Conservation (phyloP, 164 flowering plant genomes). For the Santalum album region DNA sequence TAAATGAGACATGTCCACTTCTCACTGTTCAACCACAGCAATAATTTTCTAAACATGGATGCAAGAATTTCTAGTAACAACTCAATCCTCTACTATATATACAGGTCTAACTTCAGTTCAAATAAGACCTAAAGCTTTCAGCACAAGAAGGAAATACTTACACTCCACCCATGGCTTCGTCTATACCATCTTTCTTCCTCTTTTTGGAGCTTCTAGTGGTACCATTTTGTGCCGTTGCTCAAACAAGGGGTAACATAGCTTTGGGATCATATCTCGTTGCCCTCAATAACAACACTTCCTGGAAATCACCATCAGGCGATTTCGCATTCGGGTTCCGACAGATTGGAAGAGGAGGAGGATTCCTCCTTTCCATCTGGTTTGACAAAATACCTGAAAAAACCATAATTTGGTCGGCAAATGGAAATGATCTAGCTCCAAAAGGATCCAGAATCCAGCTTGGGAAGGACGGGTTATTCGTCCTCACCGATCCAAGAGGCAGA, state of each 20-base stretch:
- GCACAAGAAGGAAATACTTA: too few relatives aligned
- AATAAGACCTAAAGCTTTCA: too few relatives aligned
- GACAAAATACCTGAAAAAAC: conserved; percentile 7
- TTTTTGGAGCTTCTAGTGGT: background rate
- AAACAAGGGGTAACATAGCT: background rate
- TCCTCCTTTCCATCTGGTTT: conserved; percentile 9
- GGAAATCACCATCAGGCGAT: conserved; percentile 3
- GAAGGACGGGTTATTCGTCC: background rate
- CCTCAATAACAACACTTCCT: background rate
- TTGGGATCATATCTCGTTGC: conserved; percentile 1
- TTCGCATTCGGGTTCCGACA: conserved; percentile 2
- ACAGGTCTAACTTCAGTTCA: too few relatives aligned
- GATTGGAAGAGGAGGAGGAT: background rate
- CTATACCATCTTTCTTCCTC: background rate
- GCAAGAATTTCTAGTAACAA: too few relatives aligned
- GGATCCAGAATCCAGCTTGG: conserved; percentile 2
- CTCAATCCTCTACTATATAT: too few relatives aligned
- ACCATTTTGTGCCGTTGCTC: background rate
- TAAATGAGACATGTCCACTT: too few relatives aligned
- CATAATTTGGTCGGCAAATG: conserved; percentile 7
- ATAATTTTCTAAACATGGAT: too few relatives aligned
- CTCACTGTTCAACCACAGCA: too few relatives aligned
- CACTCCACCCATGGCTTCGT: background rate
- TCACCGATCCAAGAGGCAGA: background rate
- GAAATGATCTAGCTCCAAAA: background rate